Evolutionary conservation across 192 early-diverging fungal species (phyloP), one percentile per base, ranked within the genome.

Genomic region (Coemansia sp.): DNA sequence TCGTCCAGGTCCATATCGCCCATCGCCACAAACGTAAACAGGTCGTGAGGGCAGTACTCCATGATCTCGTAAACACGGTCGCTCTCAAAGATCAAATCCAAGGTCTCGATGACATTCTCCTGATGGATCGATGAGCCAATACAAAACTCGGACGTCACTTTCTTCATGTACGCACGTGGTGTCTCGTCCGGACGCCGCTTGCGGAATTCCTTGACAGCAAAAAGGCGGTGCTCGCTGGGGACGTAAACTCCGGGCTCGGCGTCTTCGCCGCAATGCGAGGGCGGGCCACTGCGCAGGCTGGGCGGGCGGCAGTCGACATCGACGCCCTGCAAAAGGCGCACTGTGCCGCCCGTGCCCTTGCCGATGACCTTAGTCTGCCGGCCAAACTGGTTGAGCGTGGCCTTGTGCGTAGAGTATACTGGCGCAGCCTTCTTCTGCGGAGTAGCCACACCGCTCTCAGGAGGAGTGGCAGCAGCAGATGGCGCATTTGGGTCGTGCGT

Each of bases 1-100:
- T 97, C 93, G 34, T 89, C 87, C 1, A 91, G 80, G 9, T 86
- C 87, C 89, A 97, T 88, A 44, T 84, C 71, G 16, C 92, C 92
- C 39, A 79, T 87, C 70, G 89, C 90, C 7, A 98, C 95, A 22
- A 91, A 82, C 10, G 86, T 87, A 67, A 91, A 98, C 66, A 98
- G 80, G 76, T 98, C 97, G 62, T 92, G 91, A 58, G 91, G 91
- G 44, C 92, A 93, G 87, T 92, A 97, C 81, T 98, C 97, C 94
- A 94, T 91, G 55, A 94, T 88, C 81, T 94, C 87, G 70, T 89
- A 92, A 49, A 88, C 89, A 36, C 78, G 80, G 41, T 82, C 76
- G 39, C 84, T 82, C 61, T 92, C 91, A 71, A 90, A 87, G 24
- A 94, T 87, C 66, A 94, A 89, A 65, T 92, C 91, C 55, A 92